Evolutionary conservation across 2,329 filamentous ascomycete genomes (phyloP), one percentile per base, ranked within the genome.

Genomic region (Tolypocladium inflatum): DNA sequence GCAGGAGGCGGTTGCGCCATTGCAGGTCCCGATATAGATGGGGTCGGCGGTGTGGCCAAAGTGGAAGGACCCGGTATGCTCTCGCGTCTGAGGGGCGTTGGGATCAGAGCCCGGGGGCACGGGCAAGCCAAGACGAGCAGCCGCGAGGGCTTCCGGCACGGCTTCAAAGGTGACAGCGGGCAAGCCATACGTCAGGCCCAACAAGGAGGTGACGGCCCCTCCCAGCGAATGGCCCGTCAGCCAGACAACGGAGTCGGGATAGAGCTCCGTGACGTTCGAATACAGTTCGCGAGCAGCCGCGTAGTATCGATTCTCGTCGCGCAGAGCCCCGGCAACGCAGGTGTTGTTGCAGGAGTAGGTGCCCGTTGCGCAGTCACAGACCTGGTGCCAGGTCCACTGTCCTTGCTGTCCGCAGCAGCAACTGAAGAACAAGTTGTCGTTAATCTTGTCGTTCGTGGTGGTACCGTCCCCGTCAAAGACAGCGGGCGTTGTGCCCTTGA

Each of bases 401-500:
- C 92, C 91, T 66, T 95, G 92, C 74, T 97, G 91, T 4, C 86
- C 94, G 73, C 94, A 99, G 73, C 94, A 99, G 75, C 94, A 99
- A 69, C 92, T 96, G 76, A 97, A 97, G 74, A 96, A 96, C 11
- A 99, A 80, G 70, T 99, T 99, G 74, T 99, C 94, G 71, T 97
- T 99, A 67, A 92, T 79, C 76, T 99, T 99, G 76, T 99, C 94
- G 65, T 96, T 96, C 33, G 91, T 96, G 0, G 93, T 97, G 1
- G 94, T 97, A 55, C 92, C 93, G 42, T 93, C 89, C n/a, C 94
- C 94, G 71, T 97, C 93, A 69, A 97, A 97, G 4, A 97, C 86
- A 15, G 94, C 93, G 2, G 88, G 84, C 1, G 87, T 90, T 0
- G 92, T 97, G 57, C 93, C 94, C 74, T 99, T 99, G 58, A 99